Conservation (phyloP, 768 basidiomycete genomes). For the Amanita inopinata region DNA sequence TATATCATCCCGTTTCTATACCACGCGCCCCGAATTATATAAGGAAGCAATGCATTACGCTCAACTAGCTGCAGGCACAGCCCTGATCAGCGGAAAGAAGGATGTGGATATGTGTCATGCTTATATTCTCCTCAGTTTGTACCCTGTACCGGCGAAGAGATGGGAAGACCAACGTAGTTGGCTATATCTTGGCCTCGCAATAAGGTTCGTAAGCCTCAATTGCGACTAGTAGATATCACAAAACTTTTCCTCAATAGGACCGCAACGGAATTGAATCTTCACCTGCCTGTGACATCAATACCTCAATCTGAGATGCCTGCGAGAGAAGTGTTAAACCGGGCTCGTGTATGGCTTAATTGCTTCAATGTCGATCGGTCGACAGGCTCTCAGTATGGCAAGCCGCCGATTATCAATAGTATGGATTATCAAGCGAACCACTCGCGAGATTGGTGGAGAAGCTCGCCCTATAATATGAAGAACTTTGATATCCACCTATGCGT, state of each 20-base stretch:
- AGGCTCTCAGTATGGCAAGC: constrained; percentile 82
- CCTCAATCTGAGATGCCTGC: constrained; percentile 74
- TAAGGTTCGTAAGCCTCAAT: constrained; percentile 39
- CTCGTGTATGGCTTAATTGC: constrained; percentile 84
- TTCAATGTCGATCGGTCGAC: constrained; percentile 88
- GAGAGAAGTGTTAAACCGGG: constrained; percentile 82
- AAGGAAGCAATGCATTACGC: constrained; percentile 63
- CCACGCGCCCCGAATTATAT: constrained; percentile 62
- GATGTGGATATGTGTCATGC: constrained; percentile 80
- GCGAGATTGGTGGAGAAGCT: constrained; percentile 61
- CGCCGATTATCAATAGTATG: constrained; percentile 64
- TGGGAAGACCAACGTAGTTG: constrained; percentile 91
- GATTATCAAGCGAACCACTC: constrained; percentile 72
- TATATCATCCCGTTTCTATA: constrained; percentile 75
- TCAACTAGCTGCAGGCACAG: constrained; percentile 66
- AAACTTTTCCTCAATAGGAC: constrained; percentile 36
- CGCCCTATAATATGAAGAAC: constrained; percentile 54
- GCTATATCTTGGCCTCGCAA: constrained; percentile 83
- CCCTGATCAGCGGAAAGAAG: constrained; percentile 67
- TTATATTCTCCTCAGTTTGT: constrained; percentile 72
- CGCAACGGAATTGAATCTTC: constrained; percentile 84
- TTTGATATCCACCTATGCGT: constrained; percentile 77
- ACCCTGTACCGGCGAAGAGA: constrained; percentile 61
- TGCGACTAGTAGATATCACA: background rate
- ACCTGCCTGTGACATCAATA: constrained; percentile 63